Base-by-base conservation (phyloP, 75 land plant genomes). In the Selaginella moellendorffii region DNA sequence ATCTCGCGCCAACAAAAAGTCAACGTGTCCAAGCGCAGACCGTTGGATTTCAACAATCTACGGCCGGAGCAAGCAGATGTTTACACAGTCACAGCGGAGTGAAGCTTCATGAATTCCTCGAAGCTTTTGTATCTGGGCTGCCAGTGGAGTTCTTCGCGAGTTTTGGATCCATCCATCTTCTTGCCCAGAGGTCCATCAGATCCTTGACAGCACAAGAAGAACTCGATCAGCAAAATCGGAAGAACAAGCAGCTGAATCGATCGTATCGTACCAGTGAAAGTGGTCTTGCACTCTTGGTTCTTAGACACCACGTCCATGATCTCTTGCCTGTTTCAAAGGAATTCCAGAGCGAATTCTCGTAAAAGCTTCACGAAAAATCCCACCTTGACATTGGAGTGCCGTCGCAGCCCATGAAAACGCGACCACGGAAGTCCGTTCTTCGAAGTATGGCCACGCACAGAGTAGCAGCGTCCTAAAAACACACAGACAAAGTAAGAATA, bases 341-440 rank as follows among this genome's bases (percentile, higher is more conserved):
- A 25, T 17, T 8, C 18, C 24, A 26, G 9, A 31, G 2, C 10
- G 8, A 20, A n/a, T n/a, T n/a, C n/a, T n/a, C n/a, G n/a, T n/a
- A n/a, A n/a, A n/a, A n/a, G n/a, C n/a, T n/a, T n/a, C n/a, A n/a
- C n/a, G n/a, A n/a, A n/a, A n/a, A n/a, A 36, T 30, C 62, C 1
- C 30, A 85, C 97, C 97, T 92, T 28, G 97, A 88, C 53, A 92
- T 29, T 72, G 97, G 97, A 74, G 79, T 77, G 63, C 80, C 83
- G 31, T 92, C 97, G 75, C 97, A 92, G 27, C 97, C 97, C 74
- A 92, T 68, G 67, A 92, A 92, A 46, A 83, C 76, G 54, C 65
- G 73, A 21, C 81, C 72, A 30, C 74, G 81, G n/a, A 2, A 79
- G 65, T 52, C 79, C 79, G 56, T 74, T 79, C 64, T 79, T 85